A percentile compares a stretch with the other conserved stretches of the same genome.
Evolutionary conservation across 148 eudicot species (phyloP).

Genomic region (Rhododendron molle): DNA sequence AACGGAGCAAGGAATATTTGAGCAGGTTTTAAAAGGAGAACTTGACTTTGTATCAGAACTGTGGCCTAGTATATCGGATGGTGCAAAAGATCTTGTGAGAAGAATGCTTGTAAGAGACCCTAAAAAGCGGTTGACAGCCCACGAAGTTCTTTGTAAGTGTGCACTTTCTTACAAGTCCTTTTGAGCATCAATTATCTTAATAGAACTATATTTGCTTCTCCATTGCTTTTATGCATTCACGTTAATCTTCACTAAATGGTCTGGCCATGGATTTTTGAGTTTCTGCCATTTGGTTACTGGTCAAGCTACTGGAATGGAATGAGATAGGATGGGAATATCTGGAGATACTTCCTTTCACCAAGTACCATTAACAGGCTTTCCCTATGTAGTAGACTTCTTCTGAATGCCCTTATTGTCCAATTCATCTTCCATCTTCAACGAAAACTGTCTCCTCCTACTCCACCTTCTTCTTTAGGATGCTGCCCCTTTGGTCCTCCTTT

Average conservation of each 20-base stretch:
- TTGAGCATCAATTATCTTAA: not conserved
- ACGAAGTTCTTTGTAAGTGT: constrained; percentile 36
- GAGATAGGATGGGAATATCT: not conserved
- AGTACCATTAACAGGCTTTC: not conserved
- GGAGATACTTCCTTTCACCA: not conserved
- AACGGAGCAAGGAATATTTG: constrained; percentile 42
- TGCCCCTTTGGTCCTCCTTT: not conserved
- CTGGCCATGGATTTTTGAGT: not conserved
- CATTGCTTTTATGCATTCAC: not conserved
- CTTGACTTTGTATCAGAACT: constrained; percentile 39
- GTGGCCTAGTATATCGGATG: constrained; percentile 37
- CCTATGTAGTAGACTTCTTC: not conserved
- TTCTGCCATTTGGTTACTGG: not conserved
- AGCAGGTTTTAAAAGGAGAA: constrained; percentile 36
- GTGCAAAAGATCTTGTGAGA: constrained; percentile 37
- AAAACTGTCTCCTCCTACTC: not conserved
- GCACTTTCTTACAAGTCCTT: not conserved
- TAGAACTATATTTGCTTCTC: not conserved
- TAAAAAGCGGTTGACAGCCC: constrained; percentile 32
- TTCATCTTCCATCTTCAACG: not conserved
- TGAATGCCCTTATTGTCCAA: not conserved
- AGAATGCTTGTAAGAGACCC: constrained; percentile 37
- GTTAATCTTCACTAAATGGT: not conserved
- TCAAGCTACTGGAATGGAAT: not conserved
- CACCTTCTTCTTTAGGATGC: not conserved